A percentile compares a stretch with the other conserved stretches of the same genome.
Conservation (phyloP, 2,329 filamentous ascomycete genomes). For the Ceratocystis cacaofunesta region DNA sequence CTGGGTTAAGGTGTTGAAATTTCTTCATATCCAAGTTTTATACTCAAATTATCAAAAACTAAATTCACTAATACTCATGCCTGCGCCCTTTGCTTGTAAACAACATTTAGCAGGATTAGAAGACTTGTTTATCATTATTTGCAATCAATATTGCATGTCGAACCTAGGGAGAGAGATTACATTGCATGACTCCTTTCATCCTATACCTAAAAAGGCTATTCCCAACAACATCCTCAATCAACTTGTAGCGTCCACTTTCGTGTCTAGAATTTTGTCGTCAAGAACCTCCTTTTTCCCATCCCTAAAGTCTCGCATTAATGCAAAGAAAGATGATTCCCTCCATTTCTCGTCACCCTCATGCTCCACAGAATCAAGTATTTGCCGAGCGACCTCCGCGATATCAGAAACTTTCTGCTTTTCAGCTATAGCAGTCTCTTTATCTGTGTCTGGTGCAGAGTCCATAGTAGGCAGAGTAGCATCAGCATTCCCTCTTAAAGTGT, state of each 20-base stretch:
- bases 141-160: neutral
- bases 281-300: slow-evolving; percentile 32
- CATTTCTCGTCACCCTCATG: slow-evolving; percentile 33
- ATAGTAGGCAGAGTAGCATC: slow-evolving; percentile 15
- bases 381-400: slow-evolving; percentile 30
- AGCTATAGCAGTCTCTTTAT: slow-evolving; percentile 17
- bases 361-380: slow-evolving; percentile 30
- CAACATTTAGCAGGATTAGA: neutral
- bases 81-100: neutral
- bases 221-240: neutral
- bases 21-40: neutral
- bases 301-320: slow-evolving; percentile 32
- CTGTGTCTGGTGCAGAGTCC: slow-evolving; percentile 16
- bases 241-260: neutral
- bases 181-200: neutral
- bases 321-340: slow-evolving; percentile 32
- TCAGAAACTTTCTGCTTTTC: slow-evolving; percentile 23
- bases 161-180: neutral
- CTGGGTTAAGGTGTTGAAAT: neutral
- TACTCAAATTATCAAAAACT: neutral
- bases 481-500: slow-evolving; percentile 12
- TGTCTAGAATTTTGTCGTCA: slow-evolving; percentile 28
- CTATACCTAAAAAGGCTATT: neutral
- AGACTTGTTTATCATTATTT: neutral
- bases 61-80: neutral